Percentiles rank a stretch among this genome's conserved stretches.
These are phyloP conservation scores for Auricularia cornea DNA, from an alignment of 768 basidiomycete genomes.

Conservation along the genomic window DNA sequence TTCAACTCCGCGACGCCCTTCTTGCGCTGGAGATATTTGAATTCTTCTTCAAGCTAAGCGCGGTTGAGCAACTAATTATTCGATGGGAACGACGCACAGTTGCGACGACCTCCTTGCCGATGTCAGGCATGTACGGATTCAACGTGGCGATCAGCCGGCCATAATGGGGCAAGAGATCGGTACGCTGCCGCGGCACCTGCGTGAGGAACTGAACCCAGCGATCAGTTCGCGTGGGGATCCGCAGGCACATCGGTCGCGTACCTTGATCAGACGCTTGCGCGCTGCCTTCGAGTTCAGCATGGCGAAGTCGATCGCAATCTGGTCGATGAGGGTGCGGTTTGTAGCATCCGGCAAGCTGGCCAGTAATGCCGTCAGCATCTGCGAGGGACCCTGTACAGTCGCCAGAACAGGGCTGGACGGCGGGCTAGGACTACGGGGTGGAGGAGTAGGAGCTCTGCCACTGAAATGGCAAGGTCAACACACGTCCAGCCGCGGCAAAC, in stretches of 20 bases:
- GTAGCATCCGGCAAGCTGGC: constrained; percentile 91
- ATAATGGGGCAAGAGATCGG: constrained; percentile 89
- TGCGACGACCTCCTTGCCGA: constrained; percentile 74
- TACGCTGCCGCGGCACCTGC: constrained; percentile 79
- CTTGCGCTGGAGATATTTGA: constrained; percentile 89
- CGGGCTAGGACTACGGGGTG: constrained; percentile 49
- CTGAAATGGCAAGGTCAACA: constrained; percentile 46
- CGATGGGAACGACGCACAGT: constrained; percentile 43
- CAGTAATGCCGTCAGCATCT: constrained; percentile 83
- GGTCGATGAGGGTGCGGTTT: constrained; percentile 81
- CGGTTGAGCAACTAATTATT: not conserved
- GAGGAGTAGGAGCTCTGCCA: constrained; percentile 52
- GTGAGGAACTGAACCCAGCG: constrained; percentile 80
- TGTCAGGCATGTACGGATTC: constrained; percentile 87
- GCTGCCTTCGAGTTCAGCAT: constrained; percentile 96
- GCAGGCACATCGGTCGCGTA: no score
- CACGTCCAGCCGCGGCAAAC: not conserved
- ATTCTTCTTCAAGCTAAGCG: constrained; percentile 86
- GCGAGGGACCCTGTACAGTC: constrained; percentile 80
- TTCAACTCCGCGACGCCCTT: constrained; percentile 86
- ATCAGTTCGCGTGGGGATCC: no score
- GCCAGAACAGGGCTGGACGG: constrained; percentile 34
- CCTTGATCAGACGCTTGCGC: constrained; percentile 83
- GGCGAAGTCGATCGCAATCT: constrained; percentile 91
- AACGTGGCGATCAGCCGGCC: constrained; percentile 82